Base-by-base conservation (phyloP, 805 yeast genomes). In the Brettanomyces anomalus region DNA sequence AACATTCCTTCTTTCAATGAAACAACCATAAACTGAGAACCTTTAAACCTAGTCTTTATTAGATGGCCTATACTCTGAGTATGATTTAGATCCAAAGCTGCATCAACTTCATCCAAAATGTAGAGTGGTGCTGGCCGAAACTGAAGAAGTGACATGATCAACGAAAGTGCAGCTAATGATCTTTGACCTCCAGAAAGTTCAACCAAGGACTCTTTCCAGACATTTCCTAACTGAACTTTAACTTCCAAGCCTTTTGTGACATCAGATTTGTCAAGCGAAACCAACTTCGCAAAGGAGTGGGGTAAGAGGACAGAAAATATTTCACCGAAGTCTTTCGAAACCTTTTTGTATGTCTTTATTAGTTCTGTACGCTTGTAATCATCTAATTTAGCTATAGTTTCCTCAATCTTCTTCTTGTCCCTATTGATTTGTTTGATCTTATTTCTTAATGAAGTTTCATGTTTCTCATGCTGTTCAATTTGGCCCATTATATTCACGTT, bases 81-180 rank as follows among this genome's bases (percentile, higher is more conserved):
- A 59, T 93, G 99, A 46, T 94, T 85, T 49, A 90, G 73, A 70
- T 93, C 99, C 50, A 93, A 72, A 1, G 99, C 99, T 1, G 99
- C 98, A 66, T 93, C 99, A 32, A 93, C 97, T 65, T 93, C 99
- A 64, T 93, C 99, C 43, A 93, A 68, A 53, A 93, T 90, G 57
- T 93, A 93, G 95, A 93, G 85, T 6, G 99, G 99, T 2, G 99
- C 98, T 4, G 99, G 99, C 60, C 87, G 86, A 69, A 85, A 90
- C 61, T 89, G 96, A 39, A 93, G 68, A 46, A 93, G 69, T 0
- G 98, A 95, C 79, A 93, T 74, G 53, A 93, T 93, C 53, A 93
- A 69, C 13, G 97, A 85, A 44, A 93, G 67, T 0, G 98, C 98
- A 49, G 90, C 85, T 49, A 94, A 74, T 1, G 97, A 93, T 51